Percentiles rank a stretch among this genome's conserved stretches.
These are phyloP conservation scores for Helichrysum umbraculigerum DNA, from an alignment of 129 eudicot species.

Conservation along the genomic window DNA sequence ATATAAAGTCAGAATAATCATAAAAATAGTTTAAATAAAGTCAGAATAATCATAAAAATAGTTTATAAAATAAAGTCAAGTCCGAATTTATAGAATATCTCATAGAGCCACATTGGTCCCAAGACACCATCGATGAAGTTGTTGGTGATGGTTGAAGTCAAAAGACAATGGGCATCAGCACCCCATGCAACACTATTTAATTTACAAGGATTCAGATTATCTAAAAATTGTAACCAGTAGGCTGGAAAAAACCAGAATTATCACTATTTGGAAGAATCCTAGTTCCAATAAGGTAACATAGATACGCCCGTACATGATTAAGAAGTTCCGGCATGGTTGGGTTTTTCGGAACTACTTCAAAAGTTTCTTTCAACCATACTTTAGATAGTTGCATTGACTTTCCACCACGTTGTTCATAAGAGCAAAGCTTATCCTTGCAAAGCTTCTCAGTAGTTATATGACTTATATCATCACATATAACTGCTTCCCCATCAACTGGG, in stretches of 20 bases:
- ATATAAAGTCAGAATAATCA: too few relatives aligned
- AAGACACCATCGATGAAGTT: too few relatives aligned
- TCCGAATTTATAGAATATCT: too few relatives aligned
- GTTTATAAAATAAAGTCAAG: too few relatives aligned
- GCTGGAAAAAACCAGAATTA: neutral
- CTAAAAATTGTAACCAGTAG: neutral
- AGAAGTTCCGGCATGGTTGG: neutral
- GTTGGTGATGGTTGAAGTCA: neutral
- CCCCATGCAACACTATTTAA: neutral
- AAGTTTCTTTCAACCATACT: neutral
- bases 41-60: too few relatives aligned
- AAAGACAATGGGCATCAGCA: neutral
- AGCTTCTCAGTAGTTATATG: neutral
- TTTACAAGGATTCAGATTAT: neutral
- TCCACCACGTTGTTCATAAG: neutral
- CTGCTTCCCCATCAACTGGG: neutral
- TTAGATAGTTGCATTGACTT: neutral
- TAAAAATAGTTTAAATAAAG: too few relatives aligned
- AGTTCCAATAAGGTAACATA: neutral
- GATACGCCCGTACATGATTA: neutral
- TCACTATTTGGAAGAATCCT: neutral
- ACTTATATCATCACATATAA: slow-evolving; percentile 4
- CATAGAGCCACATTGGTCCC: too few relatives aligned
- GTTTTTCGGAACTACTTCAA: slow-evolving; percentile 3
- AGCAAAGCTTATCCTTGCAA: neutral